Conservation (phyloP, 495 filamentous ascomycete genomes). For the Pyrenula aspistea region DNA sequence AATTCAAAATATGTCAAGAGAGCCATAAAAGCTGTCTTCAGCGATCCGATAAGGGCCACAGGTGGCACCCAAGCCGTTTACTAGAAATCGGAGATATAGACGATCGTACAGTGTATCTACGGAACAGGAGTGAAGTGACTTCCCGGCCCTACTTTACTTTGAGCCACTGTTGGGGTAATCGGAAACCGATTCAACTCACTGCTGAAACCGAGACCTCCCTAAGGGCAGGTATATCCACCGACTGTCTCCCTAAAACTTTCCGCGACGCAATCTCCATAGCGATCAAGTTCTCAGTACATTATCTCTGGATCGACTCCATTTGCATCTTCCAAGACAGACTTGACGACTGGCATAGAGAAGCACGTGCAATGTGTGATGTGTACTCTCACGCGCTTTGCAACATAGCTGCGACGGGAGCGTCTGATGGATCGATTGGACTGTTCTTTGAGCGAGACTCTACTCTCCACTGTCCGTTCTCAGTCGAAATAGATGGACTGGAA, state of each 20-base stretch:
- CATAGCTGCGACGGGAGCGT: slow-evolving; percentile 8
- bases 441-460: slow-evolving; percentile 1
- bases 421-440: background rate
- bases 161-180: slow-evolving; percentile 7
- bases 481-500: background rate
- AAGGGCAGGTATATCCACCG: slow-evolving; percentile 1
- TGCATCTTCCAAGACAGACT: slow-evolving; percentile 15
- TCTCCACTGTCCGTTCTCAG: background rate
- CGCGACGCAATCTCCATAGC: slow-evolving; percentile 11
- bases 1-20: background rate
- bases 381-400: slow-evolving; percentile 4
- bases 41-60: background rate
- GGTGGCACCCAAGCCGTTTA: background rate
- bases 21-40: background rate
- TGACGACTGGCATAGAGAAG: slow-evolving; percentile 7
- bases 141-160: background rate
- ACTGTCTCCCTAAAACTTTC: slow-evolving; percentile 10
- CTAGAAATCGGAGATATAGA: background rate
- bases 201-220: background rate
- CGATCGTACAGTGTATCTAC: background rate
- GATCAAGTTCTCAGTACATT: background rate
- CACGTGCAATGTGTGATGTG: slow-evolving; percentile 5
- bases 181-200: slow-evolving; percentile 1
- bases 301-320: slow-evolving; percentile 24
- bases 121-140: background rate